Percentiles rank a stretch among this genome's conserved stretches.
Evolutionary conservation across 371 early-diverging fungal genomes (phyloP).

Genomic region (Actinomortierella wolfii): DNA sequence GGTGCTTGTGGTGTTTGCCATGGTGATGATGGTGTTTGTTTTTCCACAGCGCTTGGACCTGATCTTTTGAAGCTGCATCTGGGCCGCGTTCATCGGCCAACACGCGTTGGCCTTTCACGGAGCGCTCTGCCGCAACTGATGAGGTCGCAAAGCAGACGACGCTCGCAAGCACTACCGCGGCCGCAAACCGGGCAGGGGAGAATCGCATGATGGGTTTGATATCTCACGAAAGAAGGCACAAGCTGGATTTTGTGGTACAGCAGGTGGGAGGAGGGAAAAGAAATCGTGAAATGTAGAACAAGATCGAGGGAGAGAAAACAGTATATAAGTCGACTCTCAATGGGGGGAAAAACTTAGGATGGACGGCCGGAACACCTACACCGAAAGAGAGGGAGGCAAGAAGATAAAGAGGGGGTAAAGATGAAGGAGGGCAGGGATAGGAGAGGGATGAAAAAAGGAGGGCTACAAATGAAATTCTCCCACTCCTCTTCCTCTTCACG

Average conservation of each 20-base stretch:
- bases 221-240: too few species aligned
- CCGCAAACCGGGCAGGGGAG: too few species aligned
- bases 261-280: background rate
- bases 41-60: background rate
- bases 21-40: background rate
- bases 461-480: background rate
- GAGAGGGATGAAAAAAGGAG: background rate
- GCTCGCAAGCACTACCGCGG: constrained; percentile 2
- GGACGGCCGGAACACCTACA: background rate
- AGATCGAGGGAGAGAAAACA: constrained; percentile 8
- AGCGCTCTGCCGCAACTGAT: background rate
- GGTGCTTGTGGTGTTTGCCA: background rate
- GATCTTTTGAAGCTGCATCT: background rate
- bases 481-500: too few species aligned
- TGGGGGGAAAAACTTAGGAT: background rate
- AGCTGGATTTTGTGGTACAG: background rate
- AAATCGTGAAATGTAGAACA: background rate
- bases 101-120: background rate
- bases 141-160: background rate
- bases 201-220: too few species aligned
- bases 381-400: too few species aligned
- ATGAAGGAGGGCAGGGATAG: background rate
- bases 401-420: background rate
- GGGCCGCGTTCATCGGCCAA: background rate
- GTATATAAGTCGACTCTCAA: background rate